Evolutionary conservation across 106 monocot species (phyloP), one percentile per base, ranked within the genome.

Genomic region (Dioscorea dumetorum): DNA sequence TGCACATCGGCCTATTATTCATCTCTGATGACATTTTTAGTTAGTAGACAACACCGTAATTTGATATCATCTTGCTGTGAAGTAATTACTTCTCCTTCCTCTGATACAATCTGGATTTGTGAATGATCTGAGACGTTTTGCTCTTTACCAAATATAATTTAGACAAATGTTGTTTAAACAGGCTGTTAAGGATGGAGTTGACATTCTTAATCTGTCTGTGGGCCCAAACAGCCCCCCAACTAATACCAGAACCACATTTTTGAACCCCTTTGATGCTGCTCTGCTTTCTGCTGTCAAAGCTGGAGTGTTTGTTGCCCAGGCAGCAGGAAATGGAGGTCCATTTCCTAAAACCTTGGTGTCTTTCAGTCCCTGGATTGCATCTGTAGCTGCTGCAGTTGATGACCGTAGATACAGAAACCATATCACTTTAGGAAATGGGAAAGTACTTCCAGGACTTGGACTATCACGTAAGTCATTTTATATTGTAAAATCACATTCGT

Each of bases 341-440:
- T 97, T 92, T 73, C 82, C 92, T 0, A 97, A 97, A 73, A 89
- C 97, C 7, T 63, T 97, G 69, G 89, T 97, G 18, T 97, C 97
- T 49, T 97, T 89, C 77, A 97, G 97, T 69, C 97, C 97, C 21
- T 97, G 97, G 97, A 83, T 97, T 70, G 73, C 82, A 21, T 92
- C 97, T 41, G 97, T 97, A n/a, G 97, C 97, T 78, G 97, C 97
- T 67, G 97, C 87, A 49, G 88, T 97, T 73, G 97, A 97, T 79
- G 97, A 97, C 73, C 88, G 97, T 13, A 83, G 92, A 81, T 97
- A 97, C 70, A 84, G 87, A 68, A 97, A 97, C 67, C 84, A 97
- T 69, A 50, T 97, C 58, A 77, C 54, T 9, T 80, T 97, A 48
- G 97, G 97, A 68, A 92, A 87, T 73, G 97, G 97, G 35, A 80